Evolutionary conservation across 2,329 filamentous ascomycete genomes (phyloP), one percentile per base, ranked within the genome.

Genomic region (Fusarium burgessii): DNA sequence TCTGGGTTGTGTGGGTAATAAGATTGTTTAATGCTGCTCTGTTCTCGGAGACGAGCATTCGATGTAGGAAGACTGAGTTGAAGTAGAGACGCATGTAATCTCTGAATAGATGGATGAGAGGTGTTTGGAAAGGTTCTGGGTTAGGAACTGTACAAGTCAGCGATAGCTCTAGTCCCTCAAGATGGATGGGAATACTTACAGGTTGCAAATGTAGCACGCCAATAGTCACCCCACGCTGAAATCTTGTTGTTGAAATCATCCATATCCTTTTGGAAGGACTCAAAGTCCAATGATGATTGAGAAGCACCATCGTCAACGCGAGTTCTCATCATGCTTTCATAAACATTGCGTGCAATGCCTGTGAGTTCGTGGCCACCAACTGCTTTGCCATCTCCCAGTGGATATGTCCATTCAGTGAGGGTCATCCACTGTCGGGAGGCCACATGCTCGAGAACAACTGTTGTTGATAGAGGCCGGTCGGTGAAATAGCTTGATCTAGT

Each of bases 51-150:
- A 7, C 4, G 7, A 52, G 6, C 9, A 45, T 20, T 12, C 46
- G 15, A 29, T 60, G 25, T 0, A 62, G 25, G 5, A 38, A 18
- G 2, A 42, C n/a, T 1, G 23, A 33, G 18, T 62, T 62, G 14
- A 40, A 62, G 14, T 62, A 45, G 1, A 62, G 33, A 2, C 57
- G 40, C 7, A 15, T 52, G 9, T 62, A 62, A n/a, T 62, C 45
- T 14, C 56, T 29, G 2, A 14, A 25, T 6, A 62, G 32, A 7
- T 17, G 35, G 14, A 29, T 23, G 7, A 62, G 20, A 25, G 56
- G 5, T 7, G 12, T n/a, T 33, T 62, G 60, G 3, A 52, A 43
- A 20, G 35, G 25, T 12, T 43, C 25, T 2, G 33, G 4, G 12
- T 27, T 25, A 0, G 58, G 18, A 14, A 32, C 42, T 62, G 5